Conservation (phyloP, 768 basidiomycete genomes). For the Artomyces pyxidatus region DNA sequence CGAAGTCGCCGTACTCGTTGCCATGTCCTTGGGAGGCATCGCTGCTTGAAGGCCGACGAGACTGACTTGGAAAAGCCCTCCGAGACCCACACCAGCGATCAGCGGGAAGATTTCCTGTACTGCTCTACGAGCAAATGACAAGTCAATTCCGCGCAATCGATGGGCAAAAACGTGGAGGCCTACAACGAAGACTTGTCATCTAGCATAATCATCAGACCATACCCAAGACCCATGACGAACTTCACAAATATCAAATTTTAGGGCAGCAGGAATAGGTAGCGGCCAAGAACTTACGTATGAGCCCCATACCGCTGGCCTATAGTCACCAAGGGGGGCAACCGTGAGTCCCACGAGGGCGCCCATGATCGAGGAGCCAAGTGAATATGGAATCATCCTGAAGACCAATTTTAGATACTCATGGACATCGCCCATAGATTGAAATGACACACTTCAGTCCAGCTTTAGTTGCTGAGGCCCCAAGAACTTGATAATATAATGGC, state of each 20-base stretch:
- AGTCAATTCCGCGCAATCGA: no score
- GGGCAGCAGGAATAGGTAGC: background rate
- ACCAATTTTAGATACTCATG: background rate
- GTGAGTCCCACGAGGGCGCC: slow-evolving; percentile 21
- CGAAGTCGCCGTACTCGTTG: slow-evolving; percentile 31
- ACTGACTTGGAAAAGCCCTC: slow-evolving; percentile 30
- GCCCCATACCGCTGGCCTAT: slow-evolving; percentile 26
- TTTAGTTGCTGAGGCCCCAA: slow-evolving; percentile 29
- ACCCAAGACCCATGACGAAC: slow-evolving; percentile 26
- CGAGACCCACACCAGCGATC: slow-evolving; percentile 26
- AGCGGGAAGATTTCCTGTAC: slow-evolving; percentile 26
- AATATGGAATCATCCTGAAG: slow-evolving; percentile 29
- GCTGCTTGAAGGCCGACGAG: slow-evolving; percentile 33
- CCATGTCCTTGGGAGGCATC: slow-evolving; percentile 40
- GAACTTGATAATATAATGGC: slow-evolving; percentile 35
- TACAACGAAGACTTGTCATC: slow-evolving; percentile 25
- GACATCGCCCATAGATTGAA: no score
- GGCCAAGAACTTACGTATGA: slow-evolving; percentile 8
- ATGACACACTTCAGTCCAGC: slow-evolving; percentile 24
- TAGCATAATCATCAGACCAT: slow-evolving; percentile 29
- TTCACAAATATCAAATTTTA: slow-evolving; percentile 7
- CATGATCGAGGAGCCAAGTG: slow-evolving; percentile 19
- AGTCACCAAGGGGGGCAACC: slow-evolving; percentile 21
- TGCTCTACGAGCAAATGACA: slow-evolving; percentile 16
- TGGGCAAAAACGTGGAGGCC: no score